phyloP scores from a whole-genome alignment of 2,329 filamentous ascomycete species.

The Geosmithia flava region DNA sequence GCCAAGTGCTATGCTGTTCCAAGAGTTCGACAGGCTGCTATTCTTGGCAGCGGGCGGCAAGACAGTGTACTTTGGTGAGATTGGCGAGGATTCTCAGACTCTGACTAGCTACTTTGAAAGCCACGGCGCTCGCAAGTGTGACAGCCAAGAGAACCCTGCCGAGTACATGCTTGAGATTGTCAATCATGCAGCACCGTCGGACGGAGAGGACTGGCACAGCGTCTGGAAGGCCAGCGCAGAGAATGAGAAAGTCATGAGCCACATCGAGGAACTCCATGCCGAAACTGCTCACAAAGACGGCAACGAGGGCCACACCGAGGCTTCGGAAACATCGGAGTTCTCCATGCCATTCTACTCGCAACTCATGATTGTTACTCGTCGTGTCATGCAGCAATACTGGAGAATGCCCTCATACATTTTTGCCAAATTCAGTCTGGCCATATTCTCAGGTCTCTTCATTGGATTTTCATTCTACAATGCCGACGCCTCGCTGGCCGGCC shows the following conservation, averaged over 20 bases:
- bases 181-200: constrained; percentile 6
- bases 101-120: constrained; percentile 52
- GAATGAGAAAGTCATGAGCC: constrained; percentile 11
- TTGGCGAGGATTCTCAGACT: constrained; percentile 44
- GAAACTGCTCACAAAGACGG: not conserved
- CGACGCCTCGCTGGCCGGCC: constrained; percentile 48
- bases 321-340: constrained; percentile 15
- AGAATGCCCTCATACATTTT: constrained; percentile 48
- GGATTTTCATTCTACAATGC: constrained; percentile 57
- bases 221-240: constrained; percentile 40
- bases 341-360: constrained; percentile 16
- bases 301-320: constrained; percentile 8
- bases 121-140: constrained; percentile 49
- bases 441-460: constrained; percentile 55
- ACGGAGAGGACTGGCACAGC: constrained; percentile 43
- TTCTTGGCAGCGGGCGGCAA: constrained; percentile 53
- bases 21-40: constrained; percentile 46
- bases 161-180: constrained; percentile 57
- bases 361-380: constrained; percentile 20
- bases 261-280: constrained; percentile 32
- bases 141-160: constrained; percentile 55
- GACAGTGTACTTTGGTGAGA: constrained; percentile 58
- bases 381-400: constrained; percentile 20
- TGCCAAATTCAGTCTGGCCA: constrained; percentile 26
- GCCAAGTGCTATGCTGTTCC: constrained; percentile 38